phyloP scores from a whole-genome alignment of 768 basidiomycete species.

The Hygrophoropsis aurantiaca region DNA sequence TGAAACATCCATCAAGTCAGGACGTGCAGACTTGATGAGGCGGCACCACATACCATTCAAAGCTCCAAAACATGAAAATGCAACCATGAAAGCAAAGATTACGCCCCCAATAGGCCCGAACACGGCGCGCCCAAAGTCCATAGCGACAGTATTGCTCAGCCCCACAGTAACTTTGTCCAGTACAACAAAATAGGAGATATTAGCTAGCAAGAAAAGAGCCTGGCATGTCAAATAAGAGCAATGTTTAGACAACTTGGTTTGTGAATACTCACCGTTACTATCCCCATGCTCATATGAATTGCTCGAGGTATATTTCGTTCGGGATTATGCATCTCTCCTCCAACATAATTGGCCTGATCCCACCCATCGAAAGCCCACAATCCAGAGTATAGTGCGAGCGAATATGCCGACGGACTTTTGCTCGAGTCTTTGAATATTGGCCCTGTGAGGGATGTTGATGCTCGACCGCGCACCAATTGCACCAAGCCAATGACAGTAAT shows the following conservation, averaged over 20 bases:
- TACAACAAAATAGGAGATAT: slow-evolving; percentile 90
- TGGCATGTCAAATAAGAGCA: slow-evolving; percentile 24
- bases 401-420: slow-evolving; percentile 79
- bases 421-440: slow-evolving; percentile 76
- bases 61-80: slow-evolving; percentile 93
- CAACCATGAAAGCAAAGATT: slow-evolving; percentile 87
- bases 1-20: slow-evolving; percentile 21
- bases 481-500: slow-evolving; percentile 80
- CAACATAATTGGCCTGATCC: slow-evolving; percentile 92
- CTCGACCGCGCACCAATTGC: slow-evolving; percentile 68
- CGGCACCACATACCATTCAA: slow-evolving; percentile 64
- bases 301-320: slow-evolving; percentile 85
- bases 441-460: slow-evolving; percentile 63
- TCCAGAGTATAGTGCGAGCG: slow-evolving; percentile 92
- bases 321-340: slow-evolving; percentile 81
- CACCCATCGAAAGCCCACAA: slow-evolving; percentile 97
- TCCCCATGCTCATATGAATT: slow-evolving; percentile 87
- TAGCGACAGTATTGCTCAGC: slow-evolving; percentile 82
- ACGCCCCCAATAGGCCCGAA: slow-evolving; percentile 87
- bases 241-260: slow-evolving; percentile 2
- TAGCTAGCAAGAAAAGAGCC: slow-evolving; percentile 78
- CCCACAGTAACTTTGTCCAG: slow-evolving; percentile 77
- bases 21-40: slow-evolving; percentile 8
- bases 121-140: slow-evolving; percentile 88
- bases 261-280: slow-evolving; percentile 60